Base-by-base conservation (phyloP, 1,139 yeast species). In the Candida buenavistaensis region DNA sequence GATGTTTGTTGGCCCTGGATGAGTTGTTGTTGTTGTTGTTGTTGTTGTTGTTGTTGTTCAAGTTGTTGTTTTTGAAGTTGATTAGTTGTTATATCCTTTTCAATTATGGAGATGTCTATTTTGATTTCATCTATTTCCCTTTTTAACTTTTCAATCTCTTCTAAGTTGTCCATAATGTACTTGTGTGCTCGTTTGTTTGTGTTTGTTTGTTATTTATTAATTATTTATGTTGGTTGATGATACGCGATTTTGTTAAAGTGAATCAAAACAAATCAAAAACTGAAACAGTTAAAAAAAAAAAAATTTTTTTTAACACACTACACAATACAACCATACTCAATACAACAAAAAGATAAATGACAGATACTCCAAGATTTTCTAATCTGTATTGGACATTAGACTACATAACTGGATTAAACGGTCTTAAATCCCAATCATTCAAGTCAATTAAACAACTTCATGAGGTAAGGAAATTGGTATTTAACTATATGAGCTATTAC, bases 381-480 rank as follows among this genome's bases (percentile, higher is more conserved):
- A 63, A 65, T 40, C 28, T 47, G 25, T 70, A 63, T 52, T 71
- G 76, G 75, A 62, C 75, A 5, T 52, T 73, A 3, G 77, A 71
- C 51, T 67, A 62, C 42, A 51, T 49, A 25, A 48, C 66, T 4
- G 73, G 75, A 2, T 58, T 70, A 13, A 60, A 57, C 19, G 49
- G 44, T 28, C 47, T 71, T 24, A 47, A 55, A 13, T 40, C 45
- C 3, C 75, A 69, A 43, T 54, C 64, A 16, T 40, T 47, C 13
- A 49, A 55, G 17, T 67, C 74, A 9, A 47, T 70, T 20, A 50
- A 51, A 17, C 76, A 70, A 48, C 49, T 68, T 7, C 75, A 70
- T 43, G 75, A 69, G 30, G 54, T 69, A 16, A 55, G 73, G 16
- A 62, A 55, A 37, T 54, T 70, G 44, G 67, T 68, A 28, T 62